A percentile compares a stretch with the other conserved stretches of the same genome.
These are phyloP conservation scores for Histomonas meleagridis DNA, from an alignment of 208 protist genomes.

Conservation along the genomic window DNA sequence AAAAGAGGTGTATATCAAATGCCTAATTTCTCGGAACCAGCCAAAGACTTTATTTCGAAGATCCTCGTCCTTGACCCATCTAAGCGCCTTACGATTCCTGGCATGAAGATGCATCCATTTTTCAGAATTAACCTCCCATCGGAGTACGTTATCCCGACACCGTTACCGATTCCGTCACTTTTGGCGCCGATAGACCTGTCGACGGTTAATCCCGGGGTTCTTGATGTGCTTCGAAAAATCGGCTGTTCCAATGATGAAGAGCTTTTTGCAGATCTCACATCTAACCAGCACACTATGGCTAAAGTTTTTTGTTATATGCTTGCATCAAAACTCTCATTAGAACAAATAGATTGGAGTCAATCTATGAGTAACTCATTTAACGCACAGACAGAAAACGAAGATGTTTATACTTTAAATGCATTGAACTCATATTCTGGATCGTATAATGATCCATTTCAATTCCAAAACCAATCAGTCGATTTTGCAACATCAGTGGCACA, in stretches of 20 bases:
- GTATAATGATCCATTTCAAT: constrained; percentile 14
- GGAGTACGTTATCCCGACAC: neutral
- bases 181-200: neutral
- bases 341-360: neutral
- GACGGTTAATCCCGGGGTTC: neutral
- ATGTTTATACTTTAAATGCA: no score
- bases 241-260: neutral
- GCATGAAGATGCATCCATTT: constrained; percentile 59
- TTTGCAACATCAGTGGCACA: neutral
- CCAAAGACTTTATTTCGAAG: constrained; percentile 55
- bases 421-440: no score
- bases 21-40: neutral
- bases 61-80: constrained; percentile 70
- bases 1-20: neutral
- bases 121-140: constrained; percentile 48
- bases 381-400: no score
- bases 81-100: constrained; percentile 61
- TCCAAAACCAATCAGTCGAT: no score
- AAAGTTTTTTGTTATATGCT: constrained; percentile 11
- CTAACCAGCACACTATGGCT: neutral
- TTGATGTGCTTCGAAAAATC: neutral
- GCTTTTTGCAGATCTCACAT: neutral
- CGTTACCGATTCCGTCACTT: neutral
- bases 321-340: neutral
- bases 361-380: no score